A percentile compares a stretch with the other conserved stretches of the same genome.
Evolutionary conservation across 129 eudicot genomes (phyloP).

Genomic region (Arctium lappa): DNA sequence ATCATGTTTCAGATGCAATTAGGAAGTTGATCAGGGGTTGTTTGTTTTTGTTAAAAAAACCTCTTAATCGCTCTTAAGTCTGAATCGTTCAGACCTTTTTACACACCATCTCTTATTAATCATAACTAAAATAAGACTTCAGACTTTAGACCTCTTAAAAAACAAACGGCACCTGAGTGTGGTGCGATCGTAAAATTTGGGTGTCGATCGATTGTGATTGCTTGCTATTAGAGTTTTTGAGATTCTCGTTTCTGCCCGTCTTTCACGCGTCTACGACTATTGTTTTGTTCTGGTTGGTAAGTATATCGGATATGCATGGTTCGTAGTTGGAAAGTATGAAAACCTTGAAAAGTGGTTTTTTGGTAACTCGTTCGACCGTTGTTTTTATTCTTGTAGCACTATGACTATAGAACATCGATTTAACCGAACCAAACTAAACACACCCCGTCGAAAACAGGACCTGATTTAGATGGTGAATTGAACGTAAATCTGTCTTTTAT

Average conservation of each 20-base stretch:
- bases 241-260: slow-evolving; percentile 16
- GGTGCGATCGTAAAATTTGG: background rate
- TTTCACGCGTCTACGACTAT: slow-evolving; percentile 12
- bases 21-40: no score
- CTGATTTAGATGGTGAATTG: no score
- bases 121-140: no score
- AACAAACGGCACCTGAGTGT: background rate
- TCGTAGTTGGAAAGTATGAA: background rate
- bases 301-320: background rate
- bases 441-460: background rate
- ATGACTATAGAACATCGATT: background rate
- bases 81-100: no score
- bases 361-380: background rate
- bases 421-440: background rate
- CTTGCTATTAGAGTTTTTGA: background rate
- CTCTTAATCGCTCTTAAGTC: no score
- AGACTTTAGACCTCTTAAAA: no score
- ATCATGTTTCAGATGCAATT: background rate
- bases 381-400: background rate
- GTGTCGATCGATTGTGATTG: background rate
- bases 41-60: no score
- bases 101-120: no score
- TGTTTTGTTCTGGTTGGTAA: background rate
- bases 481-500: no score
- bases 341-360: background rate